These are phyloP conservation scores for Colletotrichum spaethianum DNA, from an alignment of 2,329 filamentous ascomycete species.

Conservation along the genomic window DNA sequence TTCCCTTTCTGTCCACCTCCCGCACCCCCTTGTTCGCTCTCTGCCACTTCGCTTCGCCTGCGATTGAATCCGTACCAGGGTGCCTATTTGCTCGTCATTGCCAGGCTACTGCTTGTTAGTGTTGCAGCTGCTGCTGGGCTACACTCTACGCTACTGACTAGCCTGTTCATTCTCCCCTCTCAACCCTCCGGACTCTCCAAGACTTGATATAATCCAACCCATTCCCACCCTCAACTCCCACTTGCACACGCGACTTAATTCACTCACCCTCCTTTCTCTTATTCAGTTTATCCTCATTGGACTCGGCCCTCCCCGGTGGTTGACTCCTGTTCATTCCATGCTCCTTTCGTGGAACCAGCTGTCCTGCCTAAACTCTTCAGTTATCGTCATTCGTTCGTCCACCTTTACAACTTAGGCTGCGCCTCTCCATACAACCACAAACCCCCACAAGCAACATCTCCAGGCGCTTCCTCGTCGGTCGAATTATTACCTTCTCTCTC, in stretches of 20 bases:
- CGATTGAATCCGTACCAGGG: slow-evolving; percentile 30
- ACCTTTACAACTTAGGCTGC: slow-evolving; percentile 48
- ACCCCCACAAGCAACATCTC: slow-evolving; percentile 2
- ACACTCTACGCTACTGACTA: slow-evolving; percentile 9
- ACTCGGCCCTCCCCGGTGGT: slow-evolving; percentile 8
- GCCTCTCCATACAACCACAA: slow-evolving; percentile 46
- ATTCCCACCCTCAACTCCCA: slow-evolving; percentile 5
- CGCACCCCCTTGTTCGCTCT: slow-evolving; percentile 18
- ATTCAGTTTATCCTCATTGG: background rate
- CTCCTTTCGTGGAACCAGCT: slow-evolving; percentile 45
- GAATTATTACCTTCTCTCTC: background rate
- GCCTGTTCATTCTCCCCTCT: background rate
- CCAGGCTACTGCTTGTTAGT: background rate
- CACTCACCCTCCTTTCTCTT: background rate
- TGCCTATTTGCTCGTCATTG: slow-evolving; percentile 13
- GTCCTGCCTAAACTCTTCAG: slow-evolving; percentile 48
- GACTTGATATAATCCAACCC: slow-evolving; percentile 22
- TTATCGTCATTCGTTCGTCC: slow-evolving; percentile 47
- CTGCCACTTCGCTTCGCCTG: slow-evolving; percentile 32
- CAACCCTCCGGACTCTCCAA: background rate
- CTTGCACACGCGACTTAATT: background rate
- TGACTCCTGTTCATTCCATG: slow-evolving; percentile 26
- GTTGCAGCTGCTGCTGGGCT: background rate
- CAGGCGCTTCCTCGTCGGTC: background rate
- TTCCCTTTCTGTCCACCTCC: slow-evolving; percentile 3